Base-by-base conservation (phyloP, 352 stramenopile genomes). In the Globisporangium polare region DNA sequence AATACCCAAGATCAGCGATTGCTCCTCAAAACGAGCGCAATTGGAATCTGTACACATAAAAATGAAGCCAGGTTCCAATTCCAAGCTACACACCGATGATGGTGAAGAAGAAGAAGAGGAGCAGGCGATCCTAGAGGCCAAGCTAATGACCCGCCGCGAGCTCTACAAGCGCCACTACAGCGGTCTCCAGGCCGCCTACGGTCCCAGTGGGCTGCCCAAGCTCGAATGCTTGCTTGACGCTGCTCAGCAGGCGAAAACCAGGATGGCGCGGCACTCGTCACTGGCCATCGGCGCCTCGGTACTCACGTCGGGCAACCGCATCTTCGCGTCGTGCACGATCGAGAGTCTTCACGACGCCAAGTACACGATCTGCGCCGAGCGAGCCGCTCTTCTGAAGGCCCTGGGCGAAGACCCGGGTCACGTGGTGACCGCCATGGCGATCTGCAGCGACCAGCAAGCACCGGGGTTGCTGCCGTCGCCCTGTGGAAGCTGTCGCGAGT, bases 401-500 rank as follows among this genome's bases (percentile, higher is more conserved):
- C 45, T 80, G 17, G 72, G 63, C 1, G 69, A 62, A 39, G 58
- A 57, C 17, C 24, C 41, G 10, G 26, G 39, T 29, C 67, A 70
- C 31, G 63, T 73, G 9, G 58, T 86, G 0, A 56, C 74, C 10
- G 80, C 77, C 0, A 68, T 92, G 58, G 80, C 77, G 13, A 82
- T 90, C 43, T 80, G 76, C 51, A 89, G 75, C 69, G 75, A 87
- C 41, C 73, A 84, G 27, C 55, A 68, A 2, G 42, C 63, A 5
- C 3, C 10, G n/a, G 50, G 29, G 0, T 47, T 78, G n/a, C 58
- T 90, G 15, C 81, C 80, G 18, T 82, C 76, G 6, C 83, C 82
- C 18, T 94, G 82, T 26, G 84, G 84, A 22, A 55, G 26, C 33
- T 94, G 83, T 68, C 83, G 85, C 13, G 77, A 94, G 59, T 77